Evolutionary conservation across 495 filamentous ascomycete genomes (phyloP).

Genomic region (Neurospora sp.): DNA sequence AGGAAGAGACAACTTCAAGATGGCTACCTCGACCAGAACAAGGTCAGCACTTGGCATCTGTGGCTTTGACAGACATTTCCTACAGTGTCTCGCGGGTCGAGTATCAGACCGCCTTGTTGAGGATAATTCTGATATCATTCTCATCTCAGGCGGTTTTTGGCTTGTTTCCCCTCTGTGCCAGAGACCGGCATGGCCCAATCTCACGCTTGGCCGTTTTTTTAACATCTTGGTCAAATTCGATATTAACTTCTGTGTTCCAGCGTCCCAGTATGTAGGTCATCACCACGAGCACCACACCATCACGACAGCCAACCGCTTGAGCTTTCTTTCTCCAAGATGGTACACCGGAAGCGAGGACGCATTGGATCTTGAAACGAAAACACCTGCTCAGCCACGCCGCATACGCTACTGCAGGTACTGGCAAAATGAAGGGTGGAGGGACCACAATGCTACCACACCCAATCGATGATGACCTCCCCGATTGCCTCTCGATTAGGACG

Average conservation of each 20-base stretch:
- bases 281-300: neutral
- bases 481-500: neutral
- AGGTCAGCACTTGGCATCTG: neutral
- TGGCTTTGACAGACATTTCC: neutral
- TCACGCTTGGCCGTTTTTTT: neutral
- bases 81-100: neutral
- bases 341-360: neutral
- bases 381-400: slow-evolving; percentile 8
- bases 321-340: neutral
- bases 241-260: neutral
- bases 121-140: neutral
- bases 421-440: neutral
- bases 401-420: slow-evolving; percentile 12
- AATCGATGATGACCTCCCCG: slow-evolving; percentile 2
- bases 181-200: neutral
- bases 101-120: neutral
- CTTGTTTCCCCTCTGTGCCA: neutral
- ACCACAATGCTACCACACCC: slow-evolving; percentile 3
- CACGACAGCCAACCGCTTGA: neutral
- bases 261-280: neutral
- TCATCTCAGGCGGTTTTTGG: neutral
- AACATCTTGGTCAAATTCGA: neutral
- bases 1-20: neutral
- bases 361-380: slow-evolving; percentile 7
- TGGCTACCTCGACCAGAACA: neutral